Evolutionary conservation across 352 stramenopile species (phyloP), one percentile per base, ranked within the genome.

Genomic region (Phytopythium aichiense): DNA sequence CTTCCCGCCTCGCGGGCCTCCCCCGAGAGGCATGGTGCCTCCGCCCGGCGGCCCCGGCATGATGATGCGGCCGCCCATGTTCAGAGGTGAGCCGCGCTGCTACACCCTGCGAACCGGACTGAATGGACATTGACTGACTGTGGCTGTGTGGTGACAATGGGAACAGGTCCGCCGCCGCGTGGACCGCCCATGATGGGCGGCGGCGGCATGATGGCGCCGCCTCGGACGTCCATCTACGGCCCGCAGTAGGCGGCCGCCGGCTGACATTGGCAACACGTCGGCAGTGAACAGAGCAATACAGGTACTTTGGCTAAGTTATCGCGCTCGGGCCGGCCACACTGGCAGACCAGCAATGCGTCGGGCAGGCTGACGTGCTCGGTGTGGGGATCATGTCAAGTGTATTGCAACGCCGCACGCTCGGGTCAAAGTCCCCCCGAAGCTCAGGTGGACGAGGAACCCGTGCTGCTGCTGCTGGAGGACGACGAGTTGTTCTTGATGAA

Each of bases 51-150:
- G 81, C 31, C 52, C 71, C 28, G 67, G 68, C 28, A 79, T 82
- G 72, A 92, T 94, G 72, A 92, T 94, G 86, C 78, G 86, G 35
- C 86, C 86, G 11, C 85, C 85, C 22, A 87, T 88, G 63, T 86
- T 88, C 63, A 65, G 76, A 67, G 78, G 76, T 79, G 62, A 25
- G 60, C 52, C n/a, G 13, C 20, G 20, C 40, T 40, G 25, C 15
- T 37, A 4, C 35, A n/a, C 23, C 16, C 15, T 57, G n/a, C 30
- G 58, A 4, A 53, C n/a, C 25, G 11, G 20, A 22, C 46, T 30
- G 28, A 43, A 31, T 28, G 31, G 20, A 40, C 12, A 40, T 8
- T 40, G 25, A 31, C 18, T 43, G 15, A 43, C 6, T 9, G 15
- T 38, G 18, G 46, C 16, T 56, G 49, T 45, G 6, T 52, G n/a